Base-by-base conservation (phyloP, 192 early-diverging fungal species). In the Haplosporangium gracile region DNA sequence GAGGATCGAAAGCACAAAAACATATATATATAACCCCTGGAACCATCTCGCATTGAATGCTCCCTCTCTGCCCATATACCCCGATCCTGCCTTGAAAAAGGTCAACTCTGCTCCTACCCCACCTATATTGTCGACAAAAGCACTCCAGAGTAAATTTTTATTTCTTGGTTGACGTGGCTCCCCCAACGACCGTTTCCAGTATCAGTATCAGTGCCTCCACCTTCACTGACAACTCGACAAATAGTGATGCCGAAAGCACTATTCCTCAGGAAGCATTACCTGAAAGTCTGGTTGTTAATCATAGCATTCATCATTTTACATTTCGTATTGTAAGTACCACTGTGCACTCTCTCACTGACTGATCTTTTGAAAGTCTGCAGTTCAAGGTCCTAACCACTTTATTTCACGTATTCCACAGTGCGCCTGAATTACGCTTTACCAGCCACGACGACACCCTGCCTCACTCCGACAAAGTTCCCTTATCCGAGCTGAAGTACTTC, bases 401-500 rank as follows among this genome's bases (percentile, higher is more conserved):
- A 53, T 53, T 32, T 55, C 71, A 47, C 29, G n/a, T 18, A 72
- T 16, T 45, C 26, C 2, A 32, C 15, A 72, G 71, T 45, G 26
- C 9, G n/a, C 40, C 24, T 38, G 47, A 74, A 29, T 10, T 32
- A 16, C 73, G 26, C 45, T 53, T 24, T 53, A 36, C 24, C 70
- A 47, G 40, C 0, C 3, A 1, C n/a, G 13, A 26, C 42, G 42
- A 49, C 26, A 3, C 29, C 73, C 29, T 22, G 2, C 47, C 73
- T 74, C 47, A 22, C 43, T 22, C 29, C 73, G 16, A 57, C 29
- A 74, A 74, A 53, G 73, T 38, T 16, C 34, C 73, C 22, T 51
- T 74, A 29, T 32, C 47, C 6, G 73, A 74, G 5, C 29, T 53
- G 73, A 74, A 74, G 38, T 74, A 74, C 32, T 74, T 74, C 29